These are phyloP conservation scores for Leptographium wingfieldii DNA, from an alignment of 2,329 filamentous ascomycete species.

Conservation along the genomic window DNA sequence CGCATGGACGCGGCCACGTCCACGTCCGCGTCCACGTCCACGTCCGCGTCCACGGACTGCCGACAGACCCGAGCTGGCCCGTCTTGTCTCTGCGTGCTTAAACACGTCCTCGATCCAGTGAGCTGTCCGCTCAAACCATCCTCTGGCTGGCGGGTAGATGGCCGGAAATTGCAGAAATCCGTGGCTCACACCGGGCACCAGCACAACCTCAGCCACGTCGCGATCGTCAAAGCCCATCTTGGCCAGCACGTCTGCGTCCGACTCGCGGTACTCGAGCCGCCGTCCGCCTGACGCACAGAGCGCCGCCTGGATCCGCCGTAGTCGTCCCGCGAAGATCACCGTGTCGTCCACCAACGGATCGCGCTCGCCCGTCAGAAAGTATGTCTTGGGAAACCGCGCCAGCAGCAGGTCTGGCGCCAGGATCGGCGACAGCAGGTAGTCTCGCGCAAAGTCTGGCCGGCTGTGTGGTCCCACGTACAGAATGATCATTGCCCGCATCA, in stretches of 20 bases:
- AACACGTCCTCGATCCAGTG: slow-evolving; percentile 77
- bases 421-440: slow-evolving; percentile 82
- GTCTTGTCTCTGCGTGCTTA: slow-evolving; percentile 30
- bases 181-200: slow-evolving; percentile 83
- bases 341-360: slow-evolving; percentile 96
- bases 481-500: slow-evolving; percentile 99
- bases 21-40: too few species aligned
- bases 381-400: slow-evolving; percentile 81
- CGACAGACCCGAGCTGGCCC: slow-evolving; percentile 15
- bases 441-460: slow-evolving; percentile 80
- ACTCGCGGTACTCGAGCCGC: slow-evolving; percentile 34
- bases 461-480: slow-evolving; percentile 91
- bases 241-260: slow-evolving; percentile 27
- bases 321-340: slow-evolving; percentile 80
- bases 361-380: slow-evolving; percentile 86
- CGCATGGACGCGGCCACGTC: neutral
- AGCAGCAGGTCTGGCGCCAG: slow-evolving; percentile 77
- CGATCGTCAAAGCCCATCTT: slow-evolving; percentile 49
- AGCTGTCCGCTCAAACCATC: slow-evolving; percentile 66
- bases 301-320: slow-evolving; percentile 66
- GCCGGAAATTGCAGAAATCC: slow-evolving; percentile 87
- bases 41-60: neutral
- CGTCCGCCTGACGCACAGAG: slow-evolving; percentile 36
- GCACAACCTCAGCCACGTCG: slow-evolving; percentile 65
- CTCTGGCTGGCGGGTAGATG: slow-evolving; percentile 83